Evolutionary conservation across 345 rosid species (phyloP), one percentile per base, ranked within the genome.

Genomic region (Gynandropsis gynandra): DNA sequence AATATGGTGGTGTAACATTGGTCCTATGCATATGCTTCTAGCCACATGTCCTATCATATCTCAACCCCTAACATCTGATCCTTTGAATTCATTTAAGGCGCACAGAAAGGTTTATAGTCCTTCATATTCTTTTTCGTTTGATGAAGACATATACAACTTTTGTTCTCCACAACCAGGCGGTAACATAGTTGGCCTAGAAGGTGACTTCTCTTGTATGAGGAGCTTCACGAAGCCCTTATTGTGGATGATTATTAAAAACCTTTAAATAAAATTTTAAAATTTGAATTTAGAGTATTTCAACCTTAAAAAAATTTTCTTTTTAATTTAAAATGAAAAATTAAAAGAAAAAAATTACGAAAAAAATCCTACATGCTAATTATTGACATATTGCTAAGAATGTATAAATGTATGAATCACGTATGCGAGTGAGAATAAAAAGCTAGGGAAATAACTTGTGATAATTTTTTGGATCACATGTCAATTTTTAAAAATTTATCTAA

Each of bases 11-110:
- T 56, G 84, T 69, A n/a, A 85, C 98, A 10, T 97, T 4, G 98
- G 98, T 20, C 87, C 97, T 44, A 73, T 92, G 50, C 86, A 89
- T 52, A 78, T 77, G 55, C 93, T 92, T 27, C 98, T 95, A 49
- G 66, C 97, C 8, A 92, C 98, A 53, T 95, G 97, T 58, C 95
- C 85, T 52, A 92, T 92, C 55, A 92, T 97, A 16, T 92, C 97
- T 9, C 97, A 97, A 36, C 97, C 98, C 38, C 82, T 87, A 42
- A 77, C 94, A 54, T 92, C 97, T 0, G 98, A 95, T 1, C 88
- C 98, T 27, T 63, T 92, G 40, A 92, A 78, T 72, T 72, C 97
- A 33, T 82, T 95, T 32, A 90, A 95, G 27, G 93, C 80, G 8
- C 97, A 89, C 59, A 70, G 97, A 31, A 92, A 87, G 57, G 78